Conservation (phyloP, 371 early-diverging fungal species). For the Mortierella sp. region DNA sequence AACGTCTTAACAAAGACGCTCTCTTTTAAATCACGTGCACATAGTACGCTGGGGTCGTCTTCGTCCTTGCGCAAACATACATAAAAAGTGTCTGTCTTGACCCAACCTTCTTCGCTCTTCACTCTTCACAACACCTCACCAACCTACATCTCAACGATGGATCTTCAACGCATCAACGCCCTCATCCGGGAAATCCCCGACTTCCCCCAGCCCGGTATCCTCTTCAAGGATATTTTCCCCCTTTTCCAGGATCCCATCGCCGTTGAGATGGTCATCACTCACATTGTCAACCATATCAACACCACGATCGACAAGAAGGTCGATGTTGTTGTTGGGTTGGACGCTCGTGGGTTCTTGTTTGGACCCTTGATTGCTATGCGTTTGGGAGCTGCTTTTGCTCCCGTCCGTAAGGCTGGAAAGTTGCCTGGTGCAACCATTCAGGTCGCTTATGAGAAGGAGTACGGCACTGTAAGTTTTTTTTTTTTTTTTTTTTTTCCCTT, state of each 20-base stretch:
- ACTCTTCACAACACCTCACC: not conserved
- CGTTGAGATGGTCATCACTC: conserved; percentile 89
- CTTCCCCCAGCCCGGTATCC: conserved; percentile 84
- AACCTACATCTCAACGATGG: conserved; percentile 23
- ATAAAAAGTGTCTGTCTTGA: not conserved
- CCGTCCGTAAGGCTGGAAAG: conserved; percentile 97
- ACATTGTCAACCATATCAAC: conserved; percentile 88
- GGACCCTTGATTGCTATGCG: conserved; percentile 92
- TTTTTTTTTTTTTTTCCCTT: not conserved
- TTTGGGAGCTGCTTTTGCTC: conserved; percentile 93
- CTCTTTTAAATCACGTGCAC: no score
- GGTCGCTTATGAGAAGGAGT: conserved; percentile 93
- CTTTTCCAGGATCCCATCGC: conserved; percentile 96
- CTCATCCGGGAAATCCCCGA: conserved; percentile 70
- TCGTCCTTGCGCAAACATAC: not conserved
- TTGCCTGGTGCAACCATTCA: conserved; percentile 86
- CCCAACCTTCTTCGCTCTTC: not conserved
- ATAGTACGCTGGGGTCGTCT: no score
- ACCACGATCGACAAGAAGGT: conserved; percentile 78
- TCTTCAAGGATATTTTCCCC: conserved; percentile 97
- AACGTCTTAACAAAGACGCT: no score
- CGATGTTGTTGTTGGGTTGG: conserved; percentile 94
- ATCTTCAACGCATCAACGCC: conserved; percentile 56
- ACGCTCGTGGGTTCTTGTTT: conserved; percentile 94
- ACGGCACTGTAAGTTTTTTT: conserved; percentile 81